Evolutionary conservation across 768 basidiomycete genomes (phyloP).

Genomic region (Pleurotus platypus): DNA sequence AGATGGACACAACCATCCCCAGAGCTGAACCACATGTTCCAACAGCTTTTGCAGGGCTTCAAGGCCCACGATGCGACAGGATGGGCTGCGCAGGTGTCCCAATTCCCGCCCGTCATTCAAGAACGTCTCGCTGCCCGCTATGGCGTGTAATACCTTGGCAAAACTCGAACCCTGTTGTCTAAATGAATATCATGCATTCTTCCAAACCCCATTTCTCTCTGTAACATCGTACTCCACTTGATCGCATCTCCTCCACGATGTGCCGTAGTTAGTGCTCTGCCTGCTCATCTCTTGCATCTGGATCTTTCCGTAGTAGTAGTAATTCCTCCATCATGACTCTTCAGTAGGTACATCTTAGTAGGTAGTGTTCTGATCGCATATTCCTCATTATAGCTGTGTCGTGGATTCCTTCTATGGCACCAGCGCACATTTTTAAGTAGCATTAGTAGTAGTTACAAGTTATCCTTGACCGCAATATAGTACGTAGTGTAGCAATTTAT

Average conservation of each 20-base stretch:
- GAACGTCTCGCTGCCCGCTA: constrained; percentile 86
- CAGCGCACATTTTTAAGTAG: constrained; percentile 8
- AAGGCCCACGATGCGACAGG: constrained; percentile 81
- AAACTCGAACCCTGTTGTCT: background rate
- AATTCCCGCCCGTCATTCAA: constrained; percentile 87
- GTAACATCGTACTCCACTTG: constrained; percentile 8
- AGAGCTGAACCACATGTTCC: constrained; percentile 93
- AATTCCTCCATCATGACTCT: constrained; percentile 14
- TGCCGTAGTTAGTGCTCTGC: constrained; percentile 17
- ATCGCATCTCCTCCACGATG: constrained; percentile 13
- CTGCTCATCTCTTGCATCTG: constrained; percentile 43
- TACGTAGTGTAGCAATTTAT: constrained; percentile 9
- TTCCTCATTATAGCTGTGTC: background rate
- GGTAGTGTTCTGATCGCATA: background rate
- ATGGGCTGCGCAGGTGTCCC: constrained; percentile 80
- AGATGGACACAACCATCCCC: constrained; percentile 92
- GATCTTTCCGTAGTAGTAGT: constrained; percentile 42
- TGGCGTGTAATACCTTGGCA: constrained; percentile 55
- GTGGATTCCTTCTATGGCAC: background rate
- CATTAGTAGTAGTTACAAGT: constrained; percentile 10
- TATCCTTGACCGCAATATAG: background rate
- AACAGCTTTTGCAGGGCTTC: constrained; percentile 83
- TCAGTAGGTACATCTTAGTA: constrained; percentile 9
- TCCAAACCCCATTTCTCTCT: constrained; percentile 9
- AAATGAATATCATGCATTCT: constrained; percentile 8